Base-by-base conservation (phyloP, 164 flowering plant species). In the Tetracentron sinense region DNA sequence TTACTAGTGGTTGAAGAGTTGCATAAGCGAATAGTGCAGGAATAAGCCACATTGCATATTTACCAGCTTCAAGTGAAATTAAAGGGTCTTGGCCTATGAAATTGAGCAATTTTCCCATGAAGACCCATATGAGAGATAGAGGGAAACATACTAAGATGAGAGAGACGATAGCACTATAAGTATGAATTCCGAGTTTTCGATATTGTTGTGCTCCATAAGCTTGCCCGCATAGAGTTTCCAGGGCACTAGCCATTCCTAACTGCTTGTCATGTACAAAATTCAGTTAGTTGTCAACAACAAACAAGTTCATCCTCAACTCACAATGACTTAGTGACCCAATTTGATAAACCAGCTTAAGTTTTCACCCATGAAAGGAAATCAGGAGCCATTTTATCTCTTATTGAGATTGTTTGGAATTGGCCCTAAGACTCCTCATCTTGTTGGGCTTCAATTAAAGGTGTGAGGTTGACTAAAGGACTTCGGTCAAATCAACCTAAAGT, bases 161-260 rank as follows among this genome's bases (percentile, higher is more conserved):
- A 17, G 69, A 84, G 44, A 84, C 48, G 3, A 86, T 78, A 6
- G 85, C 87, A 15, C 81, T 73, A 69, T 79, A 79, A 7, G 79
- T 75, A 8, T 81, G 79, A 42, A 52, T 72, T 46, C 89, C 89
- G 19, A 86, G 42, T 48, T 73, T 78, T 12, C 55, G 44, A 52
- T 78, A 86, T 56, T 82, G 85, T 27, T 77, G 29, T 21, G 88
- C 92, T 59, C 92, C 89, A 70, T 70, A 86, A 12, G 92, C 80
- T 69, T 86, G 92, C 25, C 87, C 92, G 52, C 85, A 73, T 55
- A 84, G 57, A 17, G 89, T 84, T 61, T 86, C 92, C 68, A 86
- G 60, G 17, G 80, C 87, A 77, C 78, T 61, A 0, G 89, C 77
- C 85, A 86, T 76, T 54, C 89, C 89, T 12, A 72, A 25, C 91